phyloP scores from a whole-genome alignment of 2,329 filamentous ascomycete genomes.

The Apiospora sp. region DNA sequence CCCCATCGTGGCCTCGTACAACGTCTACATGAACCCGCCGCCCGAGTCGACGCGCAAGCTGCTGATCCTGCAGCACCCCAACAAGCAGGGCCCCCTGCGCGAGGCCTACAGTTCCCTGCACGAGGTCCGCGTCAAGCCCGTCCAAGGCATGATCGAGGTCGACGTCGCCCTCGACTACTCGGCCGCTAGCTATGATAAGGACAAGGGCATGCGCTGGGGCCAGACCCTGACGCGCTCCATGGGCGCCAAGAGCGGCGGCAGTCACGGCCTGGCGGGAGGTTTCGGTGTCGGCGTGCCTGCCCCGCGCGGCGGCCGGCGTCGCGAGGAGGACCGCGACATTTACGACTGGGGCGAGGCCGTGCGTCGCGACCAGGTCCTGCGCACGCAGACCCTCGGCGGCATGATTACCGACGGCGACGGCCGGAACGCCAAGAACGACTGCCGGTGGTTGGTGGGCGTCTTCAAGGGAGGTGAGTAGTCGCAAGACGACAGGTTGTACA shows the following conservation, averaged over 20 bases:
- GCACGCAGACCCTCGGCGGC: conserved; percentile 85
- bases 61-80: conserved; percentile 89
- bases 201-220: conserved; percentile 85
- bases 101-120: conserved; percentile 70
- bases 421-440: conserved; percentile 68
- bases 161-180: conserved; percentile 84
- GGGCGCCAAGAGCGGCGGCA: conserved; percentile 67
- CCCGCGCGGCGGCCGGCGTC: conserved; percentile 43
- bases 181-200: conserved; percentile 77
- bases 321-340: conserved; percentile 49
- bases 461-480: conserved; percentile 76
- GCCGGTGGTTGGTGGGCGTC: conserved; percentile 85
- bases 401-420: conserved; percentile 66
- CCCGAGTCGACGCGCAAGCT: conserved; percentile 69
- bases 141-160: conserved; percentile 85
- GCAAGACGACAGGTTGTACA: background rate
- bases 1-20: conserved; percentile 78
- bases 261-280: conserved; percentile 75
- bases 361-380: conserved; percentile 74
- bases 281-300: conserved; percentile 68
- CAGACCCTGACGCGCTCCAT: conserved; percentile 72
- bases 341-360: conserved; percentile 74
- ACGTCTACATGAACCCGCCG: conserved; percentile 83
- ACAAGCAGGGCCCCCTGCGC: conserved; percentile 64
- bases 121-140: conserved; percentile 82